phyloP scores from a whole-genome alignment of 108 stramenopile genomes.

The Skeletonema menzelii region DNA sequence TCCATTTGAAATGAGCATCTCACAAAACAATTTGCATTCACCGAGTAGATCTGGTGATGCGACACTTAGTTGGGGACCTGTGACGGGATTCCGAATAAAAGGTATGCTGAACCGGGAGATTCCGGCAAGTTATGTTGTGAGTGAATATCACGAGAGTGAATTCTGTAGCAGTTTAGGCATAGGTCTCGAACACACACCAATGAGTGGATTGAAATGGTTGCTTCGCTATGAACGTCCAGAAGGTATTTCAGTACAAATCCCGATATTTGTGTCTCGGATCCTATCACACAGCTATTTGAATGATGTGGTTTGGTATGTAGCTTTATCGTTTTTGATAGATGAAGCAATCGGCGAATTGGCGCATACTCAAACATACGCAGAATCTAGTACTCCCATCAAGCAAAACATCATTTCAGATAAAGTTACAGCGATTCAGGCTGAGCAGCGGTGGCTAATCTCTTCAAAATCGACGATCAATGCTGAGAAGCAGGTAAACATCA shows the following conservation, averaged over 20 bases:
- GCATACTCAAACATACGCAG: background rate
- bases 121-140: background rate
- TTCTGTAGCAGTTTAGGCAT: constrained; percentile 5
- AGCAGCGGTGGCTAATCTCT: constrained; percentile 15
- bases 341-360: constrained; percentile 47
- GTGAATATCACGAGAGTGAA: background rate
- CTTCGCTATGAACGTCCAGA: constrained; percentile 32
- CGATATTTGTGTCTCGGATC: constrained; percentile 26
- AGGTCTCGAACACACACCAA: constrained; percentile 22
- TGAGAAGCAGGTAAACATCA: constrained; percentile 52
- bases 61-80: constrained; percentile 27
- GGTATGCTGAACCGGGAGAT: constrained; percentile 24
- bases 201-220: constrained; percentile 31
- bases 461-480: constrained; percentile 50
- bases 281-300: constrained; percentile 23
- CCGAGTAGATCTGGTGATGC: constrained; percentile 16
- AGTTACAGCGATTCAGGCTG: background rate
- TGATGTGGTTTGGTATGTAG: constrained; percentile 1
- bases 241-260: constrained; percentile 20
- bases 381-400: background rate
- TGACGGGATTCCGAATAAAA: constrained; percentile 11
- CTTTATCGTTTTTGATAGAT: constrained; percentile 32
- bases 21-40: constrained; percentile 26
- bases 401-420: constrained; percentile 4
- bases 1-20: constrained; percentile 19